Conservation (phyloP, 768 basidiomycete genomes). For the Pleurotus sapidus region DNA sequence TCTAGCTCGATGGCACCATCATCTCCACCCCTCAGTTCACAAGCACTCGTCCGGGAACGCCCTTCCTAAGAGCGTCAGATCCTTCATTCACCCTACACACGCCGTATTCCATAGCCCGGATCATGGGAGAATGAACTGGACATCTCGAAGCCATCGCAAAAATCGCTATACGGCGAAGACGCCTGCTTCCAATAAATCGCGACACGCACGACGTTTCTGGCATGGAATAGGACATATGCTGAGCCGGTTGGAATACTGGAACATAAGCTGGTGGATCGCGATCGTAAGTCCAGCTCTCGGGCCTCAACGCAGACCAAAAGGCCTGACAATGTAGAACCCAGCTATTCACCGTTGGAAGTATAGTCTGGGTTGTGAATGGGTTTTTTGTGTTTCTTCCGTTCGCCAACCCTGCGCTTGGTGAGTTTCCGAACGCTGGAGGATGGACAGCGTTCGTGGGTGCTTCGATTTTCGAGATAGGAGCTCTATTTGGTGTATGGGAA, state of each 20-base stretch:
- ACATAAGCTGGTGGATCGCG: slow-evolving; percentile 43
- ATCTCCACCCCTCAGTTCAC: slow-evolving; percentile 24
- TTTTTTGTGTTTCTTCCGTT: slow-evolving; percentile 50
- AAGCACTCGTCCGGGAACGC: slow-evolving; percentile 24
- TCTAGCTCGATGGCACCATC: slow-evolving; percentile 22
- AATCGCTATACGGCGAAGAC: slow-evolving; percentile 25
- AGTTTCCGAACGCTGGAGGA: slow-evolving; percentile 19
- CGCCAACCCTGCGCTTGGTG: neutral
- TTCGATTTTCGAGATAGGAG: slow-evolving; percentile 57
- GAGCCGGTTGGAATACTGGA: slow-evolving; percentile 36
- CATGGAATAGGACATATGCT: slow-evolving; percentile 24
- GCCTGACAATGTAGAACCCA: slow-evolving; percentile 8
- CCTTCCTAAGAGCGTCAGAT: slow-evolving; percentile 18
- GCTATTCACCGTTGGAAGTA: slow-evolving; percentile 39
- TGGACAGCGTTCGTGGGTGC: slow-evolving; percentile 57
- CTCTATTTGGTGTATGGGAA: slow-evolving; percentile 51
- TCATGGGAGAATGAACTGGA: slow-evolving; percentile 26
- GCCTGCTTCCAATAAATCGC: slow-evolving; percentile 17
- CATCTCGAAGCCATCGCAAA: slow-evolving; percentile 38
- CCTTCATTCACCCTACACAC: slow-evolving; percentile 34
- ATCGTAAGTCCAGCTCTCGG: slow-evolving; percentile 19
- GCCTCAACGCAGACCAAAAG: neutral
- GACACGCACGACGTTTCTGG: slow-evolving; percentile 14
- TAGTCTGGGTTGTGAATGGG: slow-evolving; percentile 56
- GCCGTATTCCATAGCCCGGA: slow-evolving; percentile 20